Percentiles rank a stretch among this genome's conserved stretches.
Evolutionary conservation across 2,329 filamentous ascomycete species (phyloP).

Genomic region (Ilyonectria mors-panacis): DNA sequence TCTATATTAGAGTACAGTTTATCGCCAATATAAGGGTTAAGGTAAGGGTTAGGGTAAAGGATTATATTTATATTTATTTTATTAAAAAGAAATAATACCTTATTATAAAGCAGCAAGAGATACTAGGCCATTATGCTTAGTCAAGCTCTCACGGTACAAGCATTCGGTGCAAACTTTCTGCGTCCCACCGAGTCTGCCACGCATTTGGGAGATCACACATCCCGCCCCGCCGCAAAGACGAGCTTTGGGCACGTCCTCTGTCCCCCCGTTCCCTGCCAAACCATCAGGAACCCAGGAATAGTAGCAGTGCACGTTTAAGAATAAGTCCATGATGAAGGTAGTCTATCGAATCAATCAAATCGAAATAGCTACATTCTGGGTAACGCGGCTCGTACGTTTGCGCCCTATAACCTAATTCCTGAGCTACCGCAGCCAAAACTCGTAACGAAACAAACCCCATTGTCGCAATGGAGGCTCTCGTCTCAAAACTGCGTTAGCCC

Average conservation of each 20-base stretch:
- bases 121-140: too few species aligned
- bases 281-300: background rate
- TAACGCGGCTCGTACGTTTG: background rate
- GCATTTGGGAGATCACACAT: background rate
- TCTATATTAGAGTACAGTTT: too few species aligned
- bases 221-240: background rate
- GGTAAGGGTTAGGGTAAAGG: too few species aligned
- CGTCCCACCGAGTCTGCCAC: too few species aligned
- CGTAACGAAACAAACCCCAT: background rate
- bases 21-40: too few species aligned
- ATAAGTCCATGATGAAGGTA: background rate
- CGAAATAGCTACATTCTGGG: background rate
- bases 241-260: background rate
- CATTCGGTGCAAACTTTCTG: too few species aligned
- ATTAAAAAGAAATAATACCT: too few species aligned
- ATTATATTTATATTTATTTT: too few species aligned
- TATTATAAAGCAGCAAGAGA: too few species aligned
- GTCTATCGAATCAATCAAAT: background rate
- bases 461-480: background rate
- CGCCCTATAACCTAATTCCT: background rate
- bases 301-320: background rate
- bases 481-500: slow-evolving; percentile 15
- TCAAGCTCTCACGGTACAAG: too few species aligned
- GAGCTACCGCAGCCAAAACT: background rate
- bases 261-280: slow-evolving; percentile 4